Conservation (phyloP, 2,329 filamentous ascomycete species). For the Cladorrhinum sp. region DNA sequence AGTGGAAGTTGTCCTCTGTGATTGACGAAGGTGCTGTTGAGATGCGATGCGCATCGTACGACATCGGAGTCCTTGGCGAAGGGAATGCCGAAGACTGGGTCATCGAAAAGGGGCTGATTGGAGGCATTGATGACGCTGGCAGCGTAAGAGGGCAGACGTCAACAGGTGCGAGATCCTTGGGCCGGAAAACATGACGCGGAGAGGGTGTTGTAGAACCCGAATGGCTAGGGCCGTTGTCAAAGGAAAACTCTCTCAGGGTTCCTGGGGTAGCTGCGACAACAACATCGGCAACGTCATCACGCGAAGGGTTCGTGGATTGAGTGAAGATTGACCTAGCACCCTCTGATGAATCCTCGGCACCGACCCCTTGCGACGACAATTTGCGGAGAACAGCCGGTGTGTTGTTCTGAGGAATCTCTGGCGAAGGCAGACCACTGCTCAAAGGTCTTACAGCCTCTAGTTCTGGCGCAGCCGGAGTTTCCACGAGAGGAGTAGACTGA, state of each 20-base stretch:
- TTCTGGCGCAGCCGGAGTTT: slow-evolving; percentile 37
- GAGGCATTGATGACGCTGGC: slow-evolving; percentile 43
- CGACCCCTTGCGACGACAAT: neutral
- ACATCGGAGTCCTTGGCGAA: slow-evolving; percentile 66
- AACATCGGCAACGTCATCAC: slow-evolving; percentile 49
- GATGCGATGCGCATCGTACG: slow-evolving; percentile 68
- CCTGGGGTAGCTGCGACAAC: neutral
- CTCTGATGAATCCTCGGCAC: neutral
- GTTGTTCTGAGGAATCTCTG: neutral
- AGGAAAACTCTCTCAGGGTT: slow-evolving; percentile 6
- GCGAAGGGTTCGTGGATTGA: neutral
- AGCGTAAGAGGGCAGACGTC: slow-evolving; percentile 48
- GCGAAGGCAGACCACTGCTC: slow-evolving; percentile 9
- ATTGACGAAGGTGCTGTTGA: slow-evolving; percentile 74
- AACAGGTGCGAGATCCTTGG: slow-evolving; percentile 48
- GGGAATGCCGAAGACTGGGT: slow-evolving; percentile 64
- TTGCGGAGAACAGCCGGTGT: neutral
- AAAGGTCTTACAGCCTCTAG: slow-evolving; percentile 12
- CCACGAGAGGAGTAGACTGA: slow-evolving; percentile 33
- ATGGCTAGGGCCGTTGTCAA: slow-evolving; percentile 32
- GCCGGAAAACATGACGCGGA: slow-evolving; percentile 39
- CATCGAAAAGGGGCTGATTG: slow-evolving; percentile 64
- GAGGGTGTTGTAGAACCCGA: slow-evolving; percentile 46
- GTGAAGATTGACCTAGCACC: neutral
- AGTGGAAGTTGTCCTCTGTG: slow-evolving; percentile 69